Conservation (phyloP, 2,329 filamentous ascomycete genomes). For the Alternaria postmessia region DNA sequence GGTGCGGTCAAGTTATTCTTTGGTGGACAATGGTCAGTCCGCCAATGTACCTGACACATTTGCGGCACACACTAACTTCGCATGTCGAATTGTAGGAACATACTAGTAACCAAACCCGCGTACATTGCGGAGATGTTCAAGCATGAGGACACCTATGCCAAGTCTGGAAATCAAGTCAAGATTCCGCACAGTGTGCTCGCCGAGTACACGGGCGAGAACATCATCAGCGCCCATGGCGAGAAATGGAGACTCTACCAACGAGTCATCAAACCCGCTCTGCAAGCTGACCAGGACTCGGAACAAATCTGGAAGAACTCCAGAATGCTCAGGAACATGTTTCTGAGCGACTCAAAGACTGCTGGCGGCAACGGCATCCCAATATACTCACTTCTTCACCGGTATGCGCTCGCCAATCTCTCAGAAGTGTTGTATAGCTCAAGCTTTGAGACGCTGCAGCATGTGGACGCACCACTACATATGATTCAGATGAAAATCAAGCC, state of each 20-base stretch:
- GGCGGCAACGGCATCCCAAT: conserved; percentile 35
- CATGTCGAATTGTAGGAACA: conserved; percentile 34
- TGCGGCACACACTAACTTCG: not conserved
- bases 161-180: conserved; percentile 44
- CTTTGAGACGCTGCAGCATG: conserved; percentile 34
- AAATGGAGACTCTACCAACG: conserved; percentile 42
- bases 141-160: conserved; percentile 42
- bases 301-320: conserved; percentile 31
- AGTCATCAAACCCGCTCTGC: conserved; percentile 44
- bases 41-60: not conserved
- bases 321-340: conserved; percentile 36
- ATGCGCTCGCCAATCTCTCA: conserved; percentile 50
- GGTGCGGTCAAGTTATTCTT: conserved; percentile 61
- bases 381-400: conserved; percentile 48
- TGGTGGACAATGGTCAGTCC: conserved; percentile 53
- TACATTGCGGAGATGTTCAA: conserved; percentile 54
- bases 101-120: conserved; percentile 56
- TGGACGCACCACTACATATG: conserved; percentile 29
- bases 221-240: conserved; percentile 44
- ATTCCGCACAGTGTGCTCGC: conserved; percentile 44
- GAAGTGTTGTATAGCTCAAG: conserved; percentile 18
- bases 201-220: conserved; percentile 45
- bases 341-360: conserved; percentile 34
- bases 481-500: conserved; percentile 39
- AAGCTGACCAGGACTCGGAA: conserved; percentile 35